phyloP scores from a whole-genome alignment of 805 yeast species.

The Naumovozyma castellii region DNA sequence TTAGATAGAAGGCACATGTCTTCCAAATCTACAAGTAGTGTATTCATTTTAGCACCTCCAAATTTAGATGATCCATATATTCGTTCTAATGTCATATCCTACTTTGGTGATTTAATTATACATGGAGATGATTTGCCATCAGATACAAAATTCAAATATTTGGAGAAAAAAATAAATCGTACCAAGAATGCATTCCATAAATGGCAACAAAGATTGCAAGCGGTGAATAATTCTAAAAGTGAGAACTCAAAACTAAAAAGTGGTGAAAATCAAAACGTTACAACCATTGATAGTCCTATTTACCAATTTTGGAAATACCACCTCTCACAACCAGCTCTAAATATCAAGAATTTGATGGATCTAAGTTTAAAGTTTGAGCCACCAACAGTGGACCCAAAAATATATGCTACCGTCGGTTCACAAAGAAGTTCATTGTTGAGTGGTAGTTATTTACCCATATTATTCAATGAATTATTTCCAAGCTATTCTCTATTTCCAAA shows the following conservation, averaged over 20 bases:
- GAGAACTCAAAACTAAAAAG: constrained; percentile 29
- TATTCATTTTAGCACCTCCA: constrained; percentile 72
- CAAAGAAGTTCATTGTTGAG: constrained; percentile 48
- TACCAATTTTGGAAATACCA: constrained; percentile 27
- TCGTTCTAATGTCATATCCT: constrained; percentile 74
- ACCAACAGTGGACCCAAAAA: constrained; percentile 27
- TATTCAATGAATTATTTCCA: constrained; percentile 51
- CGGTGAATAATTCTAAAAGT: constrained; percentile 1
- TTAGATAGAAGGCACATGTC: constrained; percentile 65
- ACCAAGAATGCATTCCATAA: constrained; percentile 65
- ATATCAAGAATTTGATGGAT: constrained; percentile 49
- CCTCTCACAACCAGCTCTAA: constrained; percentile 31
- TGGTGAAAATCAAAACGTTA: too few relatives aligned
- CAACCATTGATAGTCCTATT: constrained; percentile 17
- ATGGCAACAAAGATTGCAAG: constrained; percentile 64
- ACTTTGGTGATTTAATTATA: constrained; percentile 76
- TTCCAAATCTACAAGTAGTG: constrained; percentile 44
- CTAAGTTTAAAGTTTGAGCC: constrained; percentile 60
- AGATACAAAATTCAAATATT: constrained; percentile 32
- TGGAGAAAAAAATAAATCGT: constrained; percentile 57
- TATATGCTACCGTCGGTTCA: constrained; percentile 31
- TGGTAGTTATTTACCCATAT: constrained; percentile 56
- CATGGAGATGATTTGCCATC: constrained; percentile 24
- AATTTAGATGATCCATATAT: constrained; percentile 73
- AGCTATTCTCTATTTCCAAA: constrained; percentile 49